A percentile compares a stretch with the other conserved stretches of the same genome.
Evolutionary conservation across 805 yeast genomes (phyloP).

Genomic region (Ogataea nonfermentans): DNA sequence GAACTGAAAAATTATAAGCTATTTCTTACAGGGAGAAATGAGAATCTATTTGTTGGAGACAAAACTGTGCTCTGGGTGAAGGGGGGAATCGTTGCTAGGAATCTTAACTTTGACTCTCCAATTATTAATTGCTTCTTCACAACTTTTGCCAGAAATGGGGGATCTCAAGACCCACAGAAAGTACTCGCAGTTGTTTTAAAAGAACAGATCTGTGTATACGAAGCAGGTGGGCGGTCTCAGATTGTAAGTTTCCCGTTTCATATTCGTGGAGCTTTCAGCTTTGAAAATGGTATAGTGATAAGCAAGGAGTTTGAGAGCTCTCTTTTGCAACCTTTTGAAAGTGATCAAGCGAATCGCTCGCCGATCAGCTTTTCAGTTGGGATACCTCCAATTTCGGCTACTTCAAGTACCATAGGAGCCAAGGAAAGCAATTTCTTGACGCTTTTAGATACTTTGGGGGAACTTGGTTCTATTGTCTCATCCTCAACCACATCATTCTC

Average conservation of each 20-base stretch:
- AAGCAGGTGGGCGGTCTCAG: constrained; percentile 55
- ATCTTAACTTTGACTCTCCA: constrained; percentile 47
- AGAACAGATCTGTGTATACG: constrained; percentile 63
- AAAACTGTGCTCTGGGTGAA: constrained; percentile 46
- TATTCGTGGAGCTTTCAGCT: constrained; percentile 58
- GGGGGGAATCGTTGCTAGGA: constrained; percentile 49
- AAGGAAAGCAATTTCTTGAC: constrained; percentile 51
- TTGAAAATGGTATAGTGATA: constrained; percentile 61
- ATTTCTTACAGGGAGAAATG: constrained; percentile 22
- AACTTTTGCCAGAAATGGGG: constrained; percentile 37
- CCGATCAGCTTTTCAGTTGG: constrained; percentile 12
- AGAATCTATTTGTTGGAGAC: constrained; percentile 26
- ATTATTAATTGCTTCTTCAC: constrained; percentile 64
- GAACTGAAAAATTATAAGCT: constrained; percentile 16
- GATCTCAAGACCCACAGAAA: constrained; percentile 9
- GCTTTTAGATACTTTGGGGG: constrained; percentile 70
- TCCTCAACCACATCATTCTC: constrained; percentile 67
- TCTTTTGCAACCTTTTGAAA: constrained; percentile 5
- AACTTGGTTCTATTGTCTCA: constrained; percentile 68
- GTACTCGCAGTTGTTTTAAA: constrained; percentile 60
- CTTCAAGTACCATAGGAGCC: constrained; percentile 14
- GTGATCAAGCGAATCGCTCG: constrained; percentile 5
- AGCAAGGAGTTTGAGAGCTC: constrained; percentile 24
- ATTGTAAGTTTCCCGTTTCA: constrained; percentile 69
- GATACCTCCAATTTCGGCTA: constrained; percentile 17